phyloP scores from a whole-genome alignment of 495 filamentous ascomycete genomes.

The Tetracladium setigerum region DNA sequence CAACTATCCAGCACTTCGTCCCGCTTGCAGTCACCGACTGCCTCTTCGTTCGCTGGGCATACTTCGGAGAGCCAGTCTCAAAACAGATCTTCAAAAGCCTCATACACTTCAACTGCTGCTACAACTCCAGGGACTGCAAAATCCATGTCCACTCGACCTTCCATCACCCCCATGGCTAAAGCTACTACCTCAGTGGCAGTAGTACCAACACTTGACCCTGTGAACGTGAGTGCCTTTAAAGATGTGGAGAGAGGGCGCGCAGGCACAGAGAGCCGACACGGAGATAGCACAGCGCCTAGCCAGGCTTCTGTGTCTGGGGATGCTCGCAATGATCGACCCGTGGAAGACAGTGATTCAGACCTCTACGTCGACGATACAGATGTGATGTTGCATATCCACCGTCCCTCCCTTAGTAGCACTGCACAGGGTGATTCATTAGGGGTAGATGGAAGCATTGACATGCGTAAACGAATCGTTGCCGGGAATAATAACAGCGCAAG shows the following conservation, averaged over 20 bases:
- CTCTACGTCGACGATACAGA: conserved; percentile 27
- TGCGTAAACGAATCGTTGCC: neutral
- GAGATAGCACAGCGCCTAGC: conserved; percentile 25
- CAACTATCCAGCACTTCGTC: conserved; percentile 24
- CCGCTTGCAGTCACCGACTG: conserved; percentile 20
- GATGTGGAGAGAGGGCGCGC: conserved; percentile 25
- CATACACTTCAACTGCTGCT: conserved; percentile 18
- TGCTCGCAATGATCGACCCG: conserved; percentile 26
- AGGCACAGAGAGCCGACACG: conserved; percentile 25
- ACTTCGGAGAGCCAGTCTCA: conserved; percentile 21
- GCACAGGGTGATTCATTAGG: neutral
- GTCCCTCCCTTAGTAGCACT: no score
- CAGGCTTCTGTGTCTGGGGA: conserved; percentile 30
- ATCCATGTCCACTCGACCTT: conserved; percentile 23
- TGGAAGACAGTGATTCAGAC: conserved; percentile 18
- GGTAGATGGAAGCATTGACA: conserved; percentile 14
- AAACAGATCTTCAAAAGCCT: conserved; percentile 18
- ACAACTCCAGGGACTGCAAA: conserved; percentile 14
- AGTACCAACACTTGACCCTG: conserved; percentile 39
- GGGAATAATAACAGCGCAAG: conserved; percentile 10
- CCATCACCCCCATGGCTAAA: conserved; percentile 26
- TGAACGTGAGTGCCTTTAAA: conserved; percentile 49
- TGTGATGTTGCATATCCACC: conserved; percentile 5
- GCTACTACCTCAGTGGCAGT: conserved; percentile 29
- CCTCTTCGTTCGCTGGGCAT: conserved; percentile 17